phyloP scores from a whole-genome alignment of 768 basidiomycete species.

The Hemileccinum rubropunctum region DNA sequence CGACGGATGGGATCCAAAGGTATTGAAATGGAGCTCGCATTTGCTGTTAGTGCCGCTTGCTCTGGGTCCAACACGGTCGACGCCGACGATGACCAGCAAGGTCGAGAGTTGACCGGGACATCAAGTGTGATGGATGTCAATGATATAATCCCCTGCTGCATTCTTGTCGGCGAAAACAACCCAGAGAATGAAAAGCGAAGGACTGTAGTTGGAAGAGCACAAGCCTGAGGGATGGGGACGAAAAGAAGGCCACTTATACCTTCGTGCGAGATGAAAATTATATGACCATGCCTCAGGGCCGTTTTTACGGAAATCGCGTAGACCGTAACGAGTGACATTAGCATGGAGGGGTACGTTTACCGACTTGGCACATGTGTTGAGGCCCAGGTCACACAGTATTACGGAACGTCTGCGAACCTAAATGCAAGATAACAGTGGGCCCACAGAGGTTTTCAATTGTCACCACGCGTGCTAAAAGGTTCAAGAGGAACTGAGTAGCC shows the following conservation, averaged over 20 bases:
- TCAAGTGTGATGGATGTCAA: slow-evolving; percentile 7
- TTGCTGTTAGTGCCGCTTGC: not conserved
- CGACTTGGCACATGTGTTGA: too few relatives aligned
- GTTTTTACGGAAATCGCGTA: slow-evolving; percentile 11
- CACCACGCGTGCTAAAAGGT: too few relatives aligned
- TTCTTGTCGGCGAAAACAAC: not conserved
- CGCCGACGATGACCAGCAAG: slow-evolving; percentile 16
- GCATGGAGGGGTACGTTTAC: too few relatives aligned
- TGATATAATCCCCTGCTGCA: not conserved
- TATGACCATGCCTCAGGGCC: slow-evolving; percentile 15
- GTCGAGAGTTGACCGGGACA: slow-evolving; percentile 7
- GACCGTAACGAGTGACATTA: too few relatives aligned
- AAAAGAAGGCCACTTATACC: not conserved
- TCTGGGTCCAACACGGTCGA: slow-evolving; percentile 11
- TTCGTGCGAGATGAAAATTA: not conserved
- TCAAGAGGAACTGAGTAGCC: too few relatives aligned
- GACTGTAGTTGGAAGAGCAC: slow-evolving; percentile 13
- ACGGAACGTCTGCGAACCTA: too few relatives aligned
- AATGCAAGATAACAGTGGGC: too few relatives aligned
- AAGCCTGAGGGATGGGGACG: not conserved
- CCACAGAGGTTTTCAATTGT: too few relatives aligned
- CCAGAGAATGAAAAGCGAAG: slow-evolving; percentile 6
- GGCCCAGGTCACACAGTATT: too few relatives aligned
- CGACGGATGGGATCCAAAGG: not conserved
- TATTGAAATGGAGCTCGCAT: not conserved